phyloP scores from a whole-genome alignment of 2,329 filamentous ascomycete genomes.

The Trichophyton simii region DNA sequence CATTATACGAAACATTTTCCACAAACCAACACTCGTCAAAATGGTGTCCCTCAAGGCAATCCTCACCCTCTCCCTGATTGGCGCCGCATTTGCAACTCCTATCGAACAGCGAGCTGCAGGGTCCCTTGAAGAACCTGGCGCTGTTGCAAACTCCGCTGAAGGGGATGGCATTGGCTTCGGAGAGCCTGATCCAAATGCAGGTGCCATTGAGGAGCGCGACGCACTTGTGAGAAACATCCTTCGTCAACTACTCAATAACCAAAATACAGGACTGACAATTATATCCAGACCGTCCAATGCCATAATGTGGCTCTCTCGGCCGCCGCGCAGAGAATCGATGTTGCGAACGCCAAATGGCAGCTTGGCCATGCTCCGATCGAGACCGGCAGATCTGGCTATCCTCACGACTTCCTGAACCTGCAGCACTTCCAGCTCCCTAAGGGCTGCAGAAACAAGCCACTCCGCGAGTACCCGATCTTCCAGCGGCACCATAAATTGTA shows the following conservation, averaged over 20 bases:
- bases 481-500: background rate
- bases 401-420: constrained; percentile 1
- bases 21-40: background rate
- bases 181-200: too few species aligned
- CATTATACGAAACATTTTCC: background rate
- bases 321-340: background rate
- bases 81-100: background rate
- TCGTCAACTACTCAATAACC: background rate
- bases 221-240: background rate
- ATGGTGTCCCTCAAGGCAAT: constrained; percentile 3
- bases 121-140: too few species aligned
- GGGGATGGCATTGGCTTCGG: too few species aligned
- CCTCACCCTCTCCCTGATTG: background rate
- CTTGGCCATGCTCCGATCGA: background rate
- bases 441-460: background rate
- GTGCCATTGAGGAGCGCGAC: background rate
- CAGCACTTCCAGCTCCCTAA: background rate
- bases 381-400: background rate
- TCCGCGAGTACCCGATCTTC: constrained; percentile 1
- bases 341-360: background rate
- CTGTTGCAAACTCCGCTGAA: background rate
- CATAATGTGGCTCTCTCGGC: background rate
- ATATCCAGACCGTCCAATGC: background rate
- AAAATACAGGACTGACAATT: background rate
- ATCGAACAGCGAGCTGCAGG: background rate